These are phyloP conservation scores for Talinum fruticosum DNA, from an alignment of 148 eudicot genomes.

Conservation along the genomic window DNA sequence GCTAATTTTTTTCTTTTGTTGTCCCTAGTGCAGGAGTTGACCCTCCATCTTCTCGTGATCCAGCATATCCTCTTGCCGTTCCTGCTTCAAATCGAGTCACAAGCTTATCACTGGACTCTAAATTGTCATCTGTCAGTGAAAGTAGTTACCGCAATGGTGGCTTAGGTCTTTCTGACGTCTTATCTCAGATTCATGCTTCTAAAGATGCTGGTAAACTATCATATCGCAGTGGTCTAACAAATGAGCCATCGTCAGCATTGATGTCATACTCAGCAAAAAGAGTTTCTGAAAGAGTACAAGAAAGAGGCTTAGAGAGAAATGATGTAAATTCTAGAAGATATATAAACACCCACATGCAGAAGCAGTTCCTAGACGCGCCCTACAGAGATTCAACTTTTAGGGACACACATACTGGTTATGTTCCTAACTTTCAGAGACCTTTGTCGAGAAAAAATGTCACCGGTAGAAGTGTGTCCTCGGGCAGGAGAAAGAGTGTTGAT, in stretches of 20 bases:
- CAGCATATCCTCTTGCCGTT: conserved; percentile 89
- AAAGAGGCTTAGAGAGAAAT: conserved; percentile 56
- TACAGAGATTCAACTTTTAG: conserved; percentile 58
- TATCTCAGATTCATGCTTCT: conserved; percentile 77
- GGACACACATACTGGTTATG: conserved; percentile 59
- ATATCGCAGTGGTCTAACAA: conserved; percentile 45
- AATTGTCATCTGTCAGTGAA: conserved; percentile 47
- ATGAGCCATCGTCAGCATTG: conserved; percentile 55
- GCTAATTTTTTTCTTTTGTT: conserved; percentile 43
- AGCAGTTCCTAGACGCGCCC: conserved; percentile 63
- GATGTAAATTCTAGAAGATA: conserved; percentile 64
- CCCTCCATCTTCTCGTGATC: conserved; percentile 98
- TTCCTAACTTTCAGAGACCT: conserved; percentile 95
- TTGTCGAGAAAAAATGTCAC: conserved; percentile 73
- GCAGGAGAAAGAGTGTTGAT: conserved; percentile 89
- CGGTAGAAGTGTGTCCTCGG: conserved; percentile 63
- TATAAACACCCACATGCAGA: conserved; percentile 56
- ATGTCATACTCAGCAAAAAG: conserved; percentile 63
- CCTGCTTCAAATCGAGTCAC: conserved; percentile 81
- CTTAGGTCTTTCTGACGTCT: conserved; percentile 62
- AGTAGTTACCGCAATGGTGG: conserved; percentile 73
- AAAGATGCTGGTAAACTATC: conserved; percentile 67
- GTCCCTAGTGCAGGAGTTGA: conserved; percentile 98
- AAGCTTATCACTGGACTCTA: conserved; percentile 59
- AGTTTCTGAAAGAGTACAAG: conserved; percentile 64